Evolutionary conservation across 78 protist genomes (phyloP).

Genomic region (Dictyostelium citrinum): DNA sequence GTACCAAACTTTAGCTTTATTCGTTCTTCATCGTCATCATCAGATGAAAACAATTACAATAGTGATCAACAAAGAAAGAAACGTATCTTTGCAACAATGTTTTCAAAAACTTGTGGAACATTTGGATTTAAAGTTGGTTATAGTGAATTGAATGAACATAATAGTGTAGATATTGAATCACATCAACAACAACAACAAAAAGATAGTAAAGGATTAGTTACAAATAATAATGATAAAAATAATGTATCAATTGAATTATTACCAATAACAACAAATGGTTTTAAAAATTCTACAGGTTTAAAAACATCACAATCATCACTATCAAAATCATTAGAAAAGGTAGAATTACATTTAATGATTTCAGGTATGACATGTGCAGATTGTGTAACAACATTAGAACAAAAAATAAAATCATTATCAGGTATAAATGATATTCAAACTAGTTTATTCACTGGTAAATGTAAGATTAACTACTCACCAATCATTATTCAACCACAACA

Average conservation of each 20-base stretch:
- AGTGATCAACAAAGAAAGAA: background rate
- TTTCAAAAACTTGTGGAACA: conserved; percentile 36
- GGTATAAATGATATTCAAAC: conserved; percentile 26
- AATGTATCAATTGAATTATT: background rate
- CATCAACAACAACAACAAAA: background rate
- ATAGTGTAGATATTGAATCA: background rate
- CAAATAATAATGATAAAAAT: background rate
- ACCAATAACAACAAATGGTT: background rate
- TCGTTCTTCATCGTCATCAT: background rate
- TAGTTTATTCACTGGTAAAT: conserved; percentile 21
- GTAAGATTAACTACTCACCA: background rate
- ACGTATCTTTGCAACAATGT: conserved; percentile 24
- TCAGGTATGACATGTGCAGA: conserved; percentile 59
- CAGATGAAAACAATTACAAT: background rate
- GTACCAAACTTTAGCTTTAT: background rate
- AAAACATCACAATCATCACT: background rate
- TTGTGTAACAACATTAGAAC: conserved; percentile 40
- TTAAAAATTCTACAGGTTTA: background rate
- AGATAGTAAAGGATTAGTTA: background rate
- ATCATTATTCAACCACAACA: background rate
- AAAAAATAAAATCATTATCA: background rate
- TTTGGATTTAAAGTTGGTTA: conserved; percentile 39
- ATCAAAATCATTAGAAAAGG: background rate
- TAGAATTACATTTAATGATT: background rate
- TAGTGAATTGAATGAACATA: background rate